Evolutionary conservation across 805 yeast genomes (phyloP).

Genomic region (Kuraishia ogatae): DNA sequence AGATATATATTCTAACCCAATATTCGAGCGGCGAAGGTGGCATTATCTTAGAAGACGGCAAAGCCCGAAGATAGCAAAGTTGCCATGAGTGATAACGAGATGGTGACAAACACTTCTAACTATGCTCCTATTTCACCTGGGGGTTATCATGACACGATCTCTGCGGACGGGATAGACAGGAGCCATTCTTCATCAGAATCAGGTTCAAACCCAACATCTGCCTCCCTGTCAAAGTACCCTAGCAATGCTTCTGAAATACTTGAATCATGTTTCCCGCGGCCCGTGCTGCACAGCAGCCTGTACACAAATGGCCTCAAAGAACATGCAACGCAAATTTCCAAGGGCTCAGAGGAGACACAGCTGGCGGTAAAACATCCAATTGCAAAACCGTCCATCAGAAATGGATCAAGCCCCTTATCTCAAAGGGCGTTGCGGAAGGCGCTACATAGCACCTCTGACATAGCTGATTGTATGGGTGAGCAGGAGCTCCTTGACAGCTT

Average conservation of each 20-base stretch:
- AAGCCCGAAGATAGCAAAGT: neutral
- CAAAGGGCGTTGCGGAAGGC: neutral
- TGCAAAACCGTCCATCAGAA: neutral
- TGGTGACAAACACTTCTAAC: neutral
- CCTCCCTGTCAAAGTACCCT: neutral
- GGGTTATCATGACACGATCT: neutral
- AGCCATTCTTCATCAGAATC: neutral
- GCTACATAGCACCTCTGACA: neutral
- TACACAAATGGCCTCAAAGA: neutral
- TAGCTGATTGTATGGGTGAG: neutral
- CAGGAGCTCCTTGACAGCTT: constrained; percentile 7
- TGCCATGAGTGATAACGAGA: neutral
- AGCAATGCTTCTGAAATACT: neutral
- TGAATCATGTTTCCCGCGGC: neutral
- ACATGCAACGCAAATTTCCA: neutral
- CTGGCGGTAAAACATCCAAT: neutral
- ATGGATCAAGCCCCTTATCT: neutral
- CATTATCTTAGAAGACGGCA: neutral
- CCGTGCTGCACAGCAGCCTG: neutral
- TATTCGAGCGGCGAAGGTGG: too few species aligned
- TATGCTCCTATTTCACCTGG: neutral
- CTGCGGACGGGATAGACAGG: neutral
- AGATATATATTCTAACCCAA: too few species aligned
- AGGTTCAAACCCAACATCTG: neutral
- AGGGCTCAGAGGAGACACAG: neutral